Conservation (phyloP, 148 eudicot species). For the Euryodendron excelsum region DNA sequence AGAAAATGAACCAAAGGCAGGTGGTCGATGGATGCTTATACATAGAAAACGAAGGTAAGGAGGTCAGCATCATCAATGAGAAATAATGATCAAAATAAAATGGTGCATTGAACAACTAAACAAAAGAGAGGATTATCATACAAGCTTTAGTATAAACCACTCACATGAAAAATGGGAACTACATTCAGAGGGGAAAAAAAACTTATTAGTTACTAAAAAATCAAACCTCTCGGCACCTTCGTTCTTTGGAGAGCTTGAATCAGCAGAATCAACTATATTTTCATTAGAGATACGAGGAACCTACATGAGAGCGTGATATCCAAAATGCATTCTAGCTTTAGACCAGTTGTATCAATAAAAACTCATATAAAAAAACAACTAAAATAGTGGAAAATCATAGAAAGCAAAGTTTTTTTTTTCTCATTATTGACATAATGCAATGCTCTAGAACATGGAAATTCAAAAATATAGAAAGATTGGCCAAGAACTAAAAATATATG, state of each 20-base stretch:
- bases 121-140: too few species aligned
- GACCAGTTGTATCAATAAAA: background rate
- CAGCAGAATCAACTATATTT: conserved; percentile 40
- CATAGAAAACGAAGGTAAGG: background rate
- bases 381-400: background rate
- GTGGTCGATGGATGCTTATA: too few species aligned
- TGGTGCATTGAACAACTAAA: background rate
- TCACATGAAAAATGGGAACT: background rate
- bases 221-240: conserved; percentile 55
- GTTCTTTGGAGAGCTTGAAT: conserved; percentile 34
- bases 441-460: background rate
- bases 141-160: too few species aligned
- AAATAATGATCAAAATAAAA: background rate
- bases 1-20: too few species aligned
- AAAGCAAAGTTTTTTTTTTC: background rate
- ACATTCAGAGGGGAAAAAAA: background rate
- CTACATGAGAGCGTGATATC: conserved; percentile 31
- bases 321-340: background rate
- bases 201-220: background rate
- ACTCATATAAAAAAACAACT: background rate
- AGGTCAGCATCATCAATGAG: conserved; percentile 16
- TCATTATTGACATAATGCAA: background rate
- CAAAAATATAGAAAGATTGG: background rate
- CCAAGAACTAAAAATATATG: background rate
- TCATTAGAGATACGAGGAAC: conserved; percentile 53